Base-by-base conservation (phyloP, 805 yeast genomes). In the Torulaspora maleeae region DNA sequence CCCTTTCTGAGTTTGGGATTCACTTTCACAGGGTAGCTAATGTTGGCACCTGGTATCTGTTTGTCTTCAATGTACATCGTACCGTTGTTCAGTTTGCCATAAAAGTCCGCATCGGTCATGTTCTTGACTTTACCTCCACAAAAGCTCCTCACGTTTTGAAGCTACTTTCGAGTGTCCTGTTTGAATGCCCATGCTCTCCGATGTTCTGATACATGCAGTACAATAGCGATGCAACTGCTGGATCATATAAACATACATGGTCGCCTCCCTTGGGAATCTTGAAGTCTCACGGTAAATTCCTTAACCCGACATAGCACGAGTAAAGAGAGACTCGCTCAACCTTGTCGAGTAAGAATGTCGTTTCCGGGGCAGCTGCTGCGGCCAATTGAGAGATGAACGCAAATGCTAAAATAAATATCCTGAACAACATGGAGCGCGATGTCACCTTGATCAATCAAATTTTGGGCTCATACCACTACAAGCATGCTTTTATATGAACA, bases 201-300 rank as follows among this genome's bases (percentile, higher is more conserved):
- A 55, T 29, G 24, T 51, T 45, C 30, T 55, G 53, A 27, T 45
- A 38, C 9, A 55, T 46, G 39, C 62, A 58, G 22, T 46, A 27
- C 1, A 56, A 24, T 54, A 56, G 55, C 3, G 60, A 50, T 33
- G 42, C 55, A 29, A 55, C 48, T 2, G 60, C 60, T 3, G 60
- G 61, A 17, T 41, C 34, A 34, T 55, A 58, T 12, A 20, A 45
- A 25, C 62, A 58, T 8, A 36, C 20, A 15, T 13, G 9, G 33
- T 19, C 22, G n/a, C n/a, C 13, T 25, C 17, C 28, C n/a, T 22
- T 35, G 7, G 35, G 4, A 27, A 17, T 16, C 2, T 24, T 27
- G 35, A 27, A 43, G 2, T 37, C 33, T 41, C 46, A 43, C 13
- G 38, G 15, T 12, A 30, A 7, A 20, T 36, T 36, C 13, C 34